Evolutionary conservation across 192 early-diverging fungal genomes (phyloP), one percentile per base, ranked within the genome.

Genomic region (Chytriomyces sp.): DNA sequence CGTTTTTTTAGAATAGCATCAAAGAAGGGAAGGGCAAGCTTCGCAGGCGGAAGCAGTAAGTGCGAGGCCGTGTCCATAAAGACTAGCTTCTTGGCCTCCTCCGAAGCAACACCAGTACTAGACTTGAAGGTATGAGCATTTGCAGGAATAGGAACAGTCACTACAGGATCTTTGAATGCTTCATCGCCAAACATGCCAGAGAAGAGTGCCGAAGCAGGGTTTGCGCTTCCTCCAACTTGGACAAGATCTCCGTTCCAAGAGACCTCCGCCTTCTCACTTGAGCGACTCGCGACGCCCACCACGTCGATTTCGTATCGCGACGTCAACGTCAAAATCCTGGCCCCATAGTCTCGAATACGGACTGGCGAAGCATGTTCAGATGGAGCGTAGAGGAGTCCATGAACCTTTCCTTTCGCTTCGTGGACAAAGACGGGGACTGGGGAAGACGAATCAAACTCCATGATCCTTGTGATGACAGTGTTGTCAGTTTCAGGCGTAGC

Each of bases 11-110:
- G 33, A 30, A 68, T 34, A 26, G 65, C 65, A 19, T 68, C 65
- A 34, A 68, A 68, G 30, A 55, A 68, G 22, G 65, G 17, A n/a
- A 10, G 17, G 10, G 65, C 65, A 5, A 68, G 52, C 34, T 68
- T 68, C 52, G 36, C 32, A 0, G 65, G 65, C 5, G 65, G 52
- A 19, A 39, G 52, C 7, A 68, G 44, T 6, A 68, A 28, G 36
- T 68, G 65, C n/a, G 65, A 68, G 19, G 65, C 65, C 12, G 56
- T 58, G 12, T 55, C 32, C 65, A 68, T 55, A 30, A 68, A 68
- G 6, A 32, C n/a, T 10, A 68, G 52, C 5, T 7, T 7, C 26
- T 52, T 14, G 22, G 17, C 26, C 26, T 10, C 10, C 31, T 65
- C 63, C 40, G 38, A n/a, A 2, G 17, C 10, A 26, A 58, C 12